phyloP scores from a whole-genome alignment of 345 rosid genomes.

The Raphanus raphanistrum region DNA sequence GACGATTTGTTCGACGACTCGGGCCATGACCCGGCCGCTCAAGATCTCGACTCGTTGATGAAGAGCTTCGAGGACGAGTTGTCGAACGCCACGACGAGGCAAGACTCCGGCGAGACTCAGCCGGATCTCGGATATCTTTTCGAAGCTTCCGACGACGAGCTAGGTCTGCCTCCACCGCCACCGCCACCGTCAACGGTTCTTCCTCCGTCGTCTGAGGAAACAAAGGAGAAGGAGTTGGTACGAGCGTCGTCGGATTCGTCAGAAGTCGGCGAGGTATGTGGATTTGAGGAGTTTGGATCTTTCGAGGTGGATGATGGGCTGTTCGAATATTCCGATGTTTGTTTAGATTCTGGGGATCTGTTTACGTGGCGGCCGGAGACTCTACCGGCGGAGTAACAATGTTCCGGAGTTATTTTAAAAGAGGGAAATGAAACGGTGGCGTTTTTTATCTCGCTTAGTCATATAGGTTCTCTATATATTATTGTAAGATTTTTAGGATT shows the following conservation, averaged over 20 bases:
- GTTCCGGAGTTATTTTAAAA: background rate
- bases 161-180: constrained; percentile 65
- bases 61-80: constrained; percentile 53
- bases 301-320: constrained; percentile 55
- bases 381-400: constrained; percentile 45
- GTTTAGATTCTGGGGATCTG: constrained; percentile 43
- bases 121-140: constrained; percentile 68
- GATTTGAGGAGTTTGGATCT: constrained; percentile 54
- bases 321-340: constrained; percentile 50
- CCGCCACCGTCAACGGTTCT: background rate
- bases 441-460: constrained; percentile 8
- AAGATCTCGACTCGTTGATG: constrained; percentile 69
- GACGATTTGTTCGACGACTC: constrained; percentile 72
- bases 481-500: constrained; percentile 4
- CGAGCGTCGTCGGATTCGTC: constrained; percentile 38
- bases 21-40: constrained; percentile 47
- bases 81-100: constrained; percentile 24
- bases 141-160: constrained; percentile 84
- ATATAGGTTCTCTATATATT: background rate
- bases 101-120: constrained; percentile 35
- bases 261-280: constrained; percentile 36
- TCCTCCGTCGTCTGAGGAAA: constrained; percentile 20
- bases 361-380: constrained; percentile 56
- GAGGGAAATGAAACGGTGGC: constrained; percentile 13
- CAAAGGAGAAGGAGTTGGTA: constrained; percentile 31